Evolutionary conservation across 2,329 filamentous ascomycete species (phyloP).

Genomic region (Thelonectria discophora): DNA sequence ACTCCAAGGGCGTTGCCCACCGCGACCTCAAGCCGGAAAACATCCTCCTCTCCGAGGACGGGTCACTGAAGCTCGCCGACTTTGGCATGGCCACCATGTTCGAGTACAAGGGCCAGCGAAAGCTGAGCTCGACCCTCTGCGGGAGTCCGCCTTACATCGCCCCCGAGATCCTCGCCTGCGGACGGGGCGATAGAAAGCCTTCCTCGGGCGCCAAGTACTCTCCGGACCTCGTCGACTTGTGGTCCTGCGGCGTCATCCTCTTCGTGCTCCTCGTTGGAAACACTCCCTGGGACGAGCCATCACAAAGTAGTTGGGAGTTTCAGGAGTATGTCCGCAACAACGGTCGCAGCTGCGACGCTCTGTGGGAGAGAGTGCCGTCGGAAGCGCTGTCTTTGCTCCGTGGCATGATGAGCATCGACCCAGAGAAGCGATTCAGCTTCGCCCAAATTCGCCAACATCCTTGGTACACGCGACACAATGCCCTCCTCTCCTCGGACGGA

Average conservation of each 20-base stretch:
- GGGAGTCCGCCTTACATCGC: constrained; percentile 98
- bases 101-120: constrained; percentile 83
- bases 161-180: constrained; percentile 80
- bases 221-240: constrained; percentile 88
- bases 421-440: constrained; percentile 80
- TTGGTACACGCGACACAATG: constrained; percentile 90
- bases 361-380: constrained; percentile 82
- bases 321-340: constrained; percentile 83
- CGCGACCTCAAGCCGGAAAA: constrained; percentile 95
- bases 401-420: constrained; percentile 90
- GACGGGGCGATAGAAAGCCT: constrained; percentile 56
- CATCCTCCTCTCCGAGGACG: constrained; percentile 84
- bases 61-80: constrained; percentile 92
- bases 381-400: constrained; percentile 83
- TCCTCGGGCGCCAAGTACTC: constrained; percentile 68
- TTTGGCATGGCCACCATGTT: constrained; percentile 97
- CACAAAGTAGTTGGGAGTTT: constrained; percentile 86
- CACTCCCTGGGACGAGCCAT: constrained; percentile 97
- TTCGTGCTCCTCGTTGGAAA: constrained; percentile 96
- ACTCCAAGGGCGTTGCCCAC: constrained; percentile 94
- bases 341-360: constrained; percentile 82
- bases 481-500: constrained; percentile 77
- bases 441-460: constrained; percentile 88
- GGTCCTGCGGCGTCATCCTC: constrained; percentile 97
- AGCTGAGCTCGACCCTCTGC: constrained; percentile 88